phyloP scores from a whole-genome alignment of 805 yeast genomes.

The Spathaspora sp. region DNA sequence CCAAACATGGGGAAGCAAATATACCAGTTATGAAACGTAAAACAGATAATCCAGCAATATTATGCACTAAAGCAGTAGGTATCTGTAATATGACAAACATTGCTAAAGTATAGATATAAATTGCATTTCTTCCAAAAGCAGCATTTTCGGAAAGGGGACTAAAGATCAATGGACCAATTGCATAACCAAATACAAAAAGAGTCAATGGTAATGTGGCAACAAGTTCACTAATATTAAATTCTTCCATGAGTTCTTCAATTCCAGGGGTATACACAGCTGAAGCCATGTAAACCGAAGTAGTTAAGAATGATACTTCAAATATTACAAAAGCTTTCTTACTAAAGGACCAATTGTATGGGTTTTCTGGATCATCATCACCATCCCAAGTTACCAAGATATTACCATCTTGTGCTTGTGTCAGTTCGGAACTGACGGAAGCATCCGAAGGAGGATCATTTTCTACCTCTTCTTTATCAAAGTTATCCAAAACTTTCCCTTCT shows the following conservation, averaged over 20 bases:
- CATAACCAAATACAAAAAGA: constrained; percentile 57
- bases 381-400: constrained; percentile 25
- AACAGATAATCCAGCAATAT: constrained; percentile 48
- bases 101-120: constrained; percentile 45
- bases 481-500: constrained; percentile 1
- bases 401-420: background rate
- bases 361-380: constrained; percentile 48
- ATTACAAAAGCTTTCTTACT: constrained; percentile 36
- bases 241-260: constrained; percentile 37
- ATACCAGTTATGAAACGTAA: constrained; percentile 53
- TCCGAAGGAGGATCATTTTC: background rate
- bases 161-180: constrained; percentile 55
- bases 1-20: constrained; percentile 52
- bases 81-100: constrained; percentile 51
- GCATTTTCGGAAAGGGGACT: constrained; percentile 59
- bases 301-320: constrained; percentile 39
- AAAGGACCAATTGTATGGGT: constrained; percentile 56
- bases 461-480: background rate
- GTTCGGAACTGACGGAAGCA: background rate
- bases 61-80: constrained; percentile 49
- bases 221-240: constrained; percentile 41
- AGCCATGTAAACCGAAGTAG: constrained; percentile 53
- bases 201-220: constrained; percentile 51
- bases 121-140: constrained; percentile 48
- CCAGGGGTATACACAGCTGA: constrained; percentile 57